Evolutionary conservation across 495 filamentous ascomycete genomes (phyloP).

Genomic region (Tuber calosporum): DNA sequence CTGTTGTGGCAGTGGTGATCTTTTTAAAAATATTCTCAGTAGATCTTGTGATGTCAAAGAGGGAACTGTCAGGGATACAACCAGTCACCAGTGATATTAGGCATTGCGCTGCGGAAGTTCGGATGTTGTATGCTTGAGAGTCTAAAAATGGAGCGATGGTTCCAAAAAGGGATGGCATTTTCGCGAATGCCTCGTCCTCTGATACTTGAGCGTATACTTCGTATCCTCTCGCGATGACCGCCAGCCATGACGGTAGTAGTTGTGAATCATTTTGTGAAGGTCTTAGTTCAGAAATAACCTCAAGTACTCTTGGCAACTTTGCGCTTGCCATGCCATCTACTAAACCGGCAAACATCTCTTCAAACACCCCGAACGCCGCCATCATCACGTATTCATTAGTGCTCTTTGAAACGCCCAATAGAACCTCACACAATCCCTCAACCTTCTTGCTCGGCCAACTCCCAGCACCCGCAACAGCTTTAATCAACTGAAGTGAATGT

Average conservation of each 20-base stretch:
- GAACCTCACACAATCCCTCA: constrained; percentile 76
- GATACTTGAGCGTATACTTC: constrained; percentile 83
- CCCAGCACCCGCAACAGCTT: constrained; percentile 78
- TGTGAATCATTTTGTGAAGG: constrained; percentile 87
- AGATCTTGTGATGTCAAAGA: constrained; percentile 77
- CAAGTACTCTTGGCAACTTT: constrained; percentile 80
- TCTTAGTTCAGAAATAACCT: constrained; percentile 78
- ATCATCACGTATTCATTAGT: constrained; percentile 92
- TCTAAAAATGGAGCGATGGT: constrained; percentile 70
- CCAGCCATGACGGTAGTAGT: constrained; percentile 90
- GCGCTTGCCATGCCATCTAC: constrained; percentile 68
- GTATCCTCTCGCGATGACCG: constrained; percentile 85
- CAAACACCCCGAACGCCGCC: constrained; percentile 92
- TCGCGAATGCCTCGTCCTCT: constrained; percentile 79
- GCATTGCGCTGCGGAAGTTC: constrained; percentile 88
- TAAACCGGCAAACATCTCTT: constrained; percentile 88
- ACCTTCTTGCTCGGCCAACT: constrained; percentile 98
- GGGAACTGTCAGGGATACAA: constrained; percentile 69
- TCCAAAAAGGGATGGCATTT: constrained; percentile 71
- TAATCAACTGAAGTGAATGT: constrained; percentile 83
- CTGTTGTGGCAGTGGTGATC: constrained; percentile 58
- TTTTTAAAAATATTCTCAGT: constrained; percentile 79
- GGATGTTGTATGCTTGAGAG: constrained; percentile 82
- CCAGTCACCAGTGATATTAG: constrained; percentile 84
- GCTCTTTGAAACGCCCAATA: constrained; percentile 77